A percentile compares a stretch with the other conserved stretches of the same genome.
Conservation (phyloP, 31 red algal genomes). For the Asparagopsis taxiformis region DNA sequence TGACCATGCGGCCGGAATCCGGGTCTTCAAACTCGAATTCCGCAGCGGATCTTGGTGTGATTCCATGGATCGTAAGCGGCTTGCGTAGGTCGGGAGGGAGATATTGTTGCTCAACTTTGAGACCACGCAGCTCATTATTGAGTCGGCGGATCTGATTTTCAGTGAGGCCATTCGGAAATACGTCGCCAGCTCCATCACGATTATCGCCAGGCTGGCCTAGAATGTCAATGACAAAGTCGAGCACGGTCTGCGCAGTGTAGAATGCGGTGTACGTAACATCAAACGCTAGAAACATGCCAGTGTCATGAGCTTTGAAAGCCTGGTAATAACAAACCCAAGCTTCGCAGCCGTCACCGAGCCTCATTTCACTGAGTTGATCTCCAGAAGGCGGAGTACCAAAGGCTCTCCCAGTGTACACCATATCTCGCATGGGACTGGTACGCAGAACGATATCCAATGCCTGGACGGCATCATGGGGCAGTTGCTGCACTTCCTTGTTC, state of each 20-base stretch:
- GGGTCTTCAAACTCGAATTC: constrained; percentile 38
- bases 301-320: constrained; percentile 43
- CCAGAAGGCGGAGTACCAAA: constrained; percentile 47
- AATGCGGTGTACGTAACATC: constrained; percentile 66
- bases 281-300: constrained; percentile 55
- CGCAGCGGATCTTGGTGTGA: constrained; percentile 37
- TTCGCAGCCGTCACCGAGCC: constrained; percentile 62
- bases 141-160: constrained; percentile 23
- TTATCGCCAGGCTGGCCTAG: constrained; percentile 1
- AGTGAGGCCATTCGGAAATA: constrained; percentile 7
- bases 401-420: constrained; percentile 50
- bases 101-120: constrained; percentile 32
- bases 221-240: constrained; percentile 61
- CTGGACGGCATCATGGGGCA: constrained; percentile 47
- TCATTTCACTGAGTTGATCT: constrained; percentile 17
- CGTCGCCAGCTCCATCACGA: neutral
- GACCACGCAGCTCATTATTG: constrained; percentile 60
- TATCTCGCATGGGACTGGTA: constrained; percentile 56
- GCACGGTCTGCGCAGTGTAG: constrained; percentile 53
- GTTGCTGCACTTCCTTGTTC: constrained; percentile 9
- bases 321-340: constrained; percentile 71
- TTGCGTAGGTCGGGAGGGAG: constrained; percentile 17
- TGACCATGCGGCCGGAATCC: constrained; percentile 6
- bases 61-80: constrained; percentile 24
- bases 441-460: constrained; percentile 50